phyloP scores from a whole-genome alignment of 139 green algal species.

The Chlorella sorokiniana region DNA sequence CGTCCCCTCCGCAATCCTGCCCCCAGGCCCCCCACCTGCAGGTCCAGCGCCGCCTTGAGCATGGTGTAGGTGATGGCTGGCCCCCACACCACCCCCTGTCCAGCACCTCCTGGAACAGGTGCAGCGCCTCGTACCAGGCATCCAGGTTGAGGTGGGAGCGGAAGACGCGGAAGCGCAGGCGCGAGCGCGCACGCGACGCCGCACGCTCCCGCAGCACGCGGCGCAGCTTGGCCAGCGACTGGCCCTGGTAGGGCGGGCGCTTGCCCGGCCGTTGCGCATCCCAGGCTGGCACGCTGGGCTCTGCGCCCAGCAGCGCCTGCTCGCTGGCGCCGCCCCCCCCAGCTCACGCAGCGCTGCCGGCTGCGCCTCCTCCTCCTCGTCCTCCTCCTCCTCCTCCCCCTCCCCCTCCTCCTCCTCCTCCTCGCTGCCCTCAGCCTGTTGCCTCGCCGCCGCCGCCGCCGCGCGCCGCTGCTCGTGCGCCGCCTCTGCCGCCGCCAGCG shows the following conservation, averaged over 20 bases:
- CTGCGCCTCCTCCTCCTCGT: background rate
- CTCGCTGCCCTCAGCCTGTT: background rate
- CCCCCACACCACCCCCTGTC: slow-evolving; percentile 17
- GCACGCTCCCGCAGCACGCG: background rate
- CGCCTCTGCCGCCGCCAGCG: background rate
- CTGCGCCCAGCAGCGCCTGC: background rate
- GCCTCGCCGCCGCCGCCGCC: background rate
- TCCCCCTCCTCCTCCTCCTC: background rate
- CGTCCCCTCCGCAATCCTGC: background rate
- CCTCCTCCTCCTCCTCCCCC: background rate
- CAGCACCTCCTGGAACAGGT: slow-evolving; percentile 38
- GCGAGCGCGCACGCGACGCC: background rate
- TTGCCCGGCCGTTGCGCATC: too few species aligned
- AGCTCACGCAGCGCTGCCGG: background rate
- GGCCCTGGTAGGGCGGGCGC: too few species aligned
- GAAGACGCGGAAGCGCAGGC: slow-evolving; percentile 21
- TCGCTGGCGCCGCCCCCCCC: background rate
- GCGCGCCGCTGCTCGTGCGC: background rate
- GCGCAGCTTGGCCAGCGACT: too few species aligned
- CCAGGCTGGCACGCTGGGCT: too few species aligned
- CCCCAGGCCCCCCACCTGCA: background rate
- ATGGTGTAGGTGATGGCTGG: slow-evolving; percentile 21
- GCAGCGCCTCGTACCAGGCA: slow-evolving; percentile 33
- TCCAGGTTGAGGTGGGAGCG: slow-evolving; percentile 20
- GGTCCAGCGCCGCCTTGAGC: slow-evolving; percentile 28